Evolutionary conservation across 768 basidiomycete genomes (phyloP).

Genomic region (Agrocybe praecox): DNA sequence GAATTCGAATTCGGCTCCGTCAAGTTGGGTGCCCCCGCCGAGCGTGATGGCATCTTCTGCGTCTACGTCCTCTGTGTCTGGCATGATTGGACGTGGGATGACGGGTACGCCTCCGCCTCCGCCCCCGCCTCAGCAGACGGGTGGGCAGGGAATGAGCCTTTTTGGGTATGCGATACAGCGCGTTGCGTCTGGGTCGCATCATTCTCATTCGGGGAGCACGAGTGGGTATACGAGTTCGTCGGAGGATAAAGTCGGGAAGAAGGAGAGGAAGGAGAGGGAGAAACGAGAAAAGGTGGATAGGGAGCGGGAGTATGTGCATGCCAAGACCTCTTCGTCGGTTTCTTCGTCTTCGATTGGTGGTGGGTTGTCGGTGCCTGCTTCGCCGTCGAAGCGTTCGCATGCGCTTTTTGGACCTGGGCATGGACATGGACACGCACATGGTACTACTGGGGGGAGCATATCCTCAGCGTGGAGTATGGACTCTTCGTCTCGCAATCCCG

Average conservation of each 20-base stretch:
- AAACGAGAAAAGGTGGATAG: slow-evolving; percentile 6
- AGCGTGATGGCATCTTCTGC: background rate
- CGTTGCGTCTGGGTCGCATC: background rate
- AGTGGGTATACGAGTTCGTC: background rate
- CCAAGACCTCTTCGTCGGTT: background rate
- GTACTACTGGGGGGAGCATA: background rate
- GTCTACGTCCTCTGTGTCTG: background rate
- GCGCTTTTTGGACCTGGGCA: slow-evolving; percentile 25
- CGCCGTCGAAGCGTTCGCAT: slow-evolving; percentile 1
- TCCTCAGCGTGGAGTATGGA: background rate
- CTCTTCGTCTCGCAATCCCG: background rate
- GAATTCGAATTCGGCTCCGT: background rate
- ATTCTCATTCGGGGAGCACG: background rate
- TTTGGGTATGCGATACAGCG: background rate
- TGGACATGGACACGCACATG: slow-evolving; percentile 26
- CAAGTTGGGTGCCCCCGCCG: background rate
- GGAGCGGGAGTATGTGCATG: background rate
- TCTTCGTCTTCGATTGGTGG: background rate
- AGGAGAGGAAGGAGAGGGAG: slow-evolving; percentile 3
- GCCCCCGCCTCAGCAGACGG: background rate
- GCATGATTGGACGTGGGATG: background rate
- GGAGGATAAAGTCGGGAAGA: background rate
- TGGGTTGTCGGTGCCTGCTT: background rate
- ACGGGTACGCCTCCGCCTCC: background rate
- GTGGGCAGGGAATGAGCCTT: background rate